Conservation (phyloP, 352 stramenopile species). For the Phytophthora megakarya region DNA sequence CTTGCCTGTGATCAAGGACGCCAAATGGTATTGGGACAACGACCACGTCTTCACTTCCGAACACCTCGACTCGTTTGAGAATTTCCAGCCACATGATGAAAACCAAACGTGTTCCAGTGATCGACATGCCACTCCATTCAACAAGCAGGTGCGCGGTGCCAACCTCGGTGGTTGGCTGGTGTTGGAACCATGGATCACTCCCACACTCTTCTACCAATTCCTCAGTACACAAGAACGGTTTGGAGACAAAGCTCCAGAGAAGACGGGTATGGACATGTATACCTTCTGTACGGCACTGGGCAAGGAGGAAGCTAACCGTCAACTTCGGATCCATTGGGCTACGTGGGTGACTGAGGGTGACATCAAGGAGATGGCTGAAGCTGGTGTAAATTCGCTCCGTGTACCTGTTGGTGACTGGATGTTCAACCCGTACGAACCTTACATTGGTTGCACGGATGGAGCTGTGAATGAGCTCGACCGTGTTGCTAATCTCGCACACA, state of each 20-base stretch:
- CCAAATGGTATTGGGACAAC: constrained; percentile 75
- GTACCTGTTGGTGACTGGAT: constrained; percentile 96
- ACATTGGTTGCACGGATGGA: constrained; percentile 92
- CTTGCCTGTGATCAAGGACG: constrained; percentile 39
- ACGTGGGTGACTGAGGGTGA: constrained; percentile 94
- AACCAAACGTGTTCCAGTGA: constrained; percentile 74
- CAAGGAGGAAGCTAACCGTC: constrained; percentile 91
- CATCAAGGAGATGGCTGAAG: constrained; percentile 83
- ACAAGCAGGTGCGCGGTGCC: constrained; percentile 87
- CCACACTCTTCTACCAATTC: constrained; percentile 96
- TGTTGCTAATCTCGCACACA: constrained; percentile 83
- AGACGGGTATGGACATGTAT: constrained; percentile 92
- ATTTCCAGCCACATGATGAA: constrained; percentile 62
- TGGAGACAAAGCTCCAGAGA: constrained; percentile 75
- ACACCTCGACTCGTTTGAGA: constrained; percentile 46
- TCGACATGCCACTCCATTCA: constrained; percentile 73
- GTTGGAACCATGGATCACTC: constrained; percentile 96
- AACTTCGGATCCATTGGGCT: constrained; percentile 93
- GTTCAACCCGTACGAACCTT: constrained; percentile 94
- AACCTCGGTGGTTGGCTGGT: constrained; percentile 96
- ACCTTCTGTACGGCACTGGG: constrained; percentile 90
- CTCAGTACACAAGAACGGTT: constrained; percentile 77
- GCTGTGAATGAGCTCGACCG: constrained; percentile 90
- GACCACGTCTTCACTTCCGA: constrained; percentile 49
- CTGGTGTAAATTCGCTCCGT: constrained; percentile 81